phyloP scores from a whole-genome alignment of 2,329 filamentous ascomycete genomes.

The Sporothrix pallida region DNA sequence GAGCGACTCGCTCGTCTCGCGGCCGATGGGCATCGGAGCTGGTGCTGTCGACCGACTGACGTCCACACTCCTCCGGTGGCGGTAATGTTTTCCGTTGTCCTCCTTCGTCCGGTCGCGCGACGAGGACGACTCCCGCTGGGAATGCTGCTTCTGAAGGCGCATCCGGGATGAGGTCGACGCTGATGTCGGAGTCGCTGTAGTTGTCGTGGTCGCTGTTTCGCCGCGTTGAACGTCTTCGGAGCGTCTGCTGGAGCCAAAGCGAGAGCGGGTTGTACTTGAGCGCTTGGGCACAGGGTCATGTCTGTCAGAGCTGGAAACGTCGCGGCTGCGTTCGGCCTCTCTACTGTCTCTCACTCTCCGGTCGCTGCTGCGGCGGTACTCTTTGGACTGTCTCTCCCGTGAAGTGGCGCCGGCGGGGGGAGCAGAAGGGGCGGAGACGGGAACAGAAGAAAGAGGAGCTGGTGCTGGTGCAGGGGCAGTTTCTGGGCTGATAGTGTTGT shows the following conservation, averaged over 20 bases:
- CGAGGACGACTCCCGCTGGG: slow-evolving; percentile 22
- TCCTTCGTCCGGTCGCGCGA: slow-evolving; percentile 6
- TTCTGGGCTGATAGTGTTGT: slow-evolving; percentile 8
- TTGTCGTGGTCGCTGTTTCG: not conserved
- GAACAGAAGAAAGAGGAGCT: not conserved
- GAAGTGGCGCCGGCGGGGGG: slow-evolving; percentile 25
- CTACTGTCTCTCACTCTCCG: slow-evolving; percentile 8
- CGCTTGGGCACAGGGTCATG: slow-evolving; percentile 36
- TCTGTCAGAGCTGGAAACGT: slow-evolving; percentile 35
- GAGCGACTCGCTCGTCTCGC: slow-evolving; percentile 32
- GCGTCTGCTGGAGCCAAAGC: slow-evolving; percentile 36
- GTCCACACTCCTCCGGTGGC: slow-evolving; percentile 28
- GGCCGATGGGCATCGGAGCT: not conserved
- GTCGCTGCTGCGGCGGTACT: slow-evolving; percentile 28
- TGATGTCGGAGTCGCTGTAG: slow-evolving; percentile 24
- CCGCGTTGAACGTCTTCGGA: slow-evolving; percentile 35
- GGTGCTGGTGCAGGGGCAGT: slow-evolving; percentile 28
- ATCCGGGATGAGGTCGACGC: slow-evolving; percentile 24
- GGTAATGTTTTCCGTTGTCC: not conserved
- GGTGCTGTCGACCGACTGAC: not conserved
- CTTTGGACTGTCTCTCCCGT: slow-evolving; percentile 30
- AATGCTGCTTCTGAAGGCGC: slow-evolving; percentile 30
- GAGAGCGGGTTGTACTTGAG: slow-evolving; percentile 38
- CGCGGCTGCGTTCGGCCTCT: too few species aligned
- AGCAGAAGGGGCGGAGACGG: not conserved